Percentiles rank a stretch among this genome's conserved stretches.
Evolutionary conservation across 306 rosid species (phyloP).

Genomic region (Argentina anserina): DNA sequence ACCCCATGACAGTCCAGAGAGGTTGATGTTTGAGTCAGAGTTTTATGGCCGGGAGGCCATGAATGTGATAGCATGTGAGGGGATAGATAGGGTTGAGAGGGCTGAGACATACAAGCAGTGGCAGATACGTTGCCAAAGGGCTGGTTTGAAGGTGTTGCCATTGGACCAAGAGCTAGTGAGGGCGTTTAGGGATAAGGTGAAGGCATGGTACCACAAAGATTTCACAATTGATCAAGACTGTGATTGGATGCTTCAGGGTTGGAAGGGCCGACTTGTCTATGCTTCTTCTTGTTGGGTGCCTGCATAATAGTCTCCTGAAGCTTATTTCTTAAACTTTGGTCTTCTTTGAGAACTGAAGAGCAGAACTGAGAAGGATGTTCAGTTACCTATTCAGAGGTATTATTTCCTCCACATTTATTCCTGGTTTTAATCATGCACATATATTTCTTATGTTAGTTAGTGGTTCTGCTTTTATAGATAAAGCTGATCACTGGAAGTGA

Average conservation of each 20-base stretch:
- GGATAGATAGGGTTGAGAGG: constrained; percentile 56
- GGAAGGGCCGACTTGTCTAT: constrained; percentile 55
- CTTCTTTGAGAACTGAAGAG: neutral
- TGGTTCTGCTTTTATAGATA: neutral
- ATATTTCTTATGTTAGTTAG: neutral
- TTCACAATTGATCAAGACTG: constrained; percentile 43
- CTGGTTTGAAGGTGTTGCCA: constrained; percentile 47
- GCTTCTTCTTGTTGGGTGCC: constrained; percentile 77
- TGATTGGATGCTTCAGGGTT: constrained; percentile 65
- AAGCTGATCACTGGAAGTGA: neutral
- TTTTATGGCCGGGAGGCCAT: constrained; percentile 46
- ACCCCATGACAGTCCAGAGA: constrained; percentile 35
- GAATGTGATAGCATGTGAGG: constrained; percentile 68
- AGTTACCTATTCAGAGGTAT: neutral
- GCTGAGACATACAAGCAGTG: constrained; percentile 72
- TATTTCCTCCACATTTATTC: neutral
- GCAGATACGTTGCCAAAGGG: constrained; percentile 40
- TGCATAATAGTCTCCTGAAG: constrained; percentile 24
- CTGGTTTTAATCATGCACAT: neutral
- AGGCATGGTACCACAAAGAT: constrained; percentile 39
- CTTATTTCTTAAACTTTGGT: neutral
- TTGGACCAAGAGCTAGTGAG: constrained; percentile 32
- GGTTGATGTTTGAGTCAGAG: constrained; percentile 56
- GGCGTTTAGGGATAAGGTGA: constrained; percentile 26
- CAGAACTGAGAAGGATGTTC: neutral